Evolutionary conservation across 257 asterid species (phyloP), one percentile per base, ranked within the genome.

Genomic region (Striga asiatica): DNA sequence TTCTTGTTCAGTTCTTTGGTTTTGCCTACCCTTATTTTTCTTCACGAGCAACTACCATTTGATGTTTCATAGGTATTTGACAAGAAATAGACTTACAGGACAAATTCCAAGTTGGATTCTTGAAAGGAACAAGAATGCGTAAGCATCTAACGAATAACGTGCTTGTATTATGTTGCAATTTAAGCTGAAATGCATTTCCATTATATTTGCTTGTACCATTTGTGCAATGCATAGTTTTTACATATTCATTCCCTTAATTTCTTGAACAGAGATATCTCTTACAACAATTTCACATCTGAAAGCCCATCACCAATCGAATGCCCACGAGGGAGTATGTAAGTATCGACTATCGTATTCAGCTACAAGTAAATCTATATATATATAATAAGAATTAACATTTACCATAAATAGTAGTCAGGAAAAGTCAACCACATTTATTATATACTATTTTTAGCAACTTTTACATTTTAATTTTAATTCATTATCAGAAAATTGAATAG

Each of bases 311-410:
- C 58, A 42, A 3, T 0, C 28, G 91, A 82, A 54, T 88, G 95
- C 64, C 75, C 86, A 0, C 73, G 65, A 45, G 94, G 95, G 66
- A 84, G 88, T 50, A 86, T 82, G 97, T 88, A 76, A 82, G 93
- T 75, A 38, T 61, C n/a, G n/a, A n/a, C n/a, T n/a, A n/a, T n/a
- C n/a, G n/a, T n/a, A n/a, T n/a, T n/a, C n/a, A n/a, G n/a, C n/a
- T n/a, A n/a, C n/a, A n/a, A n/a, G n/a, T n/a, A n/a, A n/a, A n/a
- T n/a, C n/a, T n/a, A n/a, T n/a, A n/a, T n/a, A n/a, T n/a, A n/a
- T n/a, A n/a, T n/a, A n/a, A n/a, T n/a, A n/a, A n/a, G n/a, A n/a
- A n/a, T n/a, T n/a, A n/a, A n/a, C n/a, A n/a, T n/a, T n/a, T n/a
- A n/a, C n/a, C n/a, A n/a, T n/a, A n/a, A n/a, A n/a, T n/a, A n/a